Evolutionary conservation across 1,284 basidiomycete species (phyloP), one percentile per base, ranked within the genome.

Genomic region (Salmacisia buchloeana): DNA sequence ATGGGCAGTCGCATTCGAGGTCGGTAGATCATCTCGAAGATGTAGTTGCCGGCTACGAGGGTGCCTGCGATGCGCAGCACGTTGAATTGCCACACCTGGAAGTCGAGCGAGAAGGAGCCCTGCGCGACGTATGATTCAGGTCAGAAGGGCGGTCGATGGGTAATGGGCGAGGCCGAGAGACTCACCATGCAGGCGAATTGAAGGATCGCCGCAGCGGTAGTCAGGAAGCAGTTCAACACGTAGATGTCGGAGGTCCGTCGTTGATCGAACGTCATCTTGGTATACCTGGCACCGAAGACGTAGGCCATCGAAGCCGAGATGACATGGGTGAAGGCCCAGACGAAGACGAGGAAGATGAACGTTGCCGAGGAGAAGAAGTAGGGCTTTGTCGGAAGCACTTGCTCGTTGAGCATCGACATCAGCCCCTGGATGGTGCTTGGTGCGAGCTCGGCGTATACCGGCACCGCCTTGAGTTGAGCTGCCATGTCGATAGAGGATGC

Each of bases 21-120:
- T 23, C 69, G 45, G 54, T 70, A 70, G 46, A 69, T 61, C 36
- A 70, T 36, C 46, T 70, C 69, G 65, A 69, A 66, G n/a, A 70
- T 25, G 66, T 70, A 70, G 34, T 69, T 52, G 7, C 43, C 64
- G 1, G 67, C 57, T 49, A 70, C 62, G 6, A 68, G 29, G 27
- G 49, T 57, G 2, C 60, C 69, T 1, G 49, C 49, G 49, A 54
- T 33, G 25, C 49, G 49, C 3, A 33, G 13, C 27, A 54, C 9
- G 27, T 54, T 31, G 21, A 54, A 54, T n/a, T 54, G 49, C 49
- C 49, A 54, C 3, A 27, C 18, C 27, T 54, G 29, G 15, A 54
- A 54, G 12, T 18, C 27, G 49, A 54, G 49, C 25, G 49, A 54
- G 4, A 54, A 54, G 25, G 49, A 9, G 27, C 49, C 49, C n/a